Conservation (phyloP, 345 rosid genomes). For the Eucalyptus grandis region DNA sequence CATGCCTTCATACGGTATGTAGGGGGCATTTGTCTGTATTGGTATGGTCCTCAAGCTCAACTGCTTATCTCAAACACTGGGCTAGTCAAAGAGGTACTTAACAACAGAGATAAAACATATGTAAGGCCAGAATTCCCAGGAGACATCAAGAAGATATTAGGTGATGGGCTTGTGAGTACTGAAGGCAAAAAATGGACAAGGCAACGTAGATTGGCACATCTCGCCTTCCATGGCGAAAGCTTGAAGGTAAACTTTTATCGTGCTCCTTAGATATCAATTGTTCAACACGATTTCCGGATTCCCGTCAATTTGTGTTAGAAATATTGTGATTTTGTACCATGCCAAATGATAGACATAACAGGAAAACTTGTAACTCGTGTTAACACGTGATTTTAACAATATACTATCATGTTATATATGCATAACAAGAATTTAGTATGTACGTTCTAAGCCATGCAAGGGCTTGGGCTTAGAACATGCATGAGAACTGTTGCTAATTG, state of each 20-base stretch:
- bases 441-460: not conserved
- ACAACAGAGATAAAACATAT: conserved; percentile 7
- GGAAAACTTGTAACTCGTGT: not conserved
- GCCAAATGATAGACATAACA: not conserved
- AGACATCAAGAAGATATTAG: conserved; percentile 1
- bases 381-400: not conserved
- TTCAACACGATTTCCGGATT: not conserved
- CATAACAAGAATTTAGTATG: not conserved
- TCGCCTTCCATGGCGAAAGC: conserved; percentile 32
- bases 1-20: not conserved
- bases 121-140: not conserved
- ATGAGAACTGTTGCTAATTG: not conserved
- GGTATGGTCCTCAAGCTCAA: not conserved
- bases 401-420: not conserved
- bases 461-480: not conserved
- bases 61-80: not conserved
- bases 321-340: not conserved
- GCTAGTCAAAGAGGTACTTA: not conserved
- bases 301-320: not conserved
- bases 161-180: conserved; percentile 19
- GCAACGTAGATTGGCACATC: conserved; percentile 24
- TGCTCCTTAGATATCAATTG: not conserved
- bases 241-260: conserved; percentile 9
- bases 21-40: not conserved
- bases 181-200: conserved; percentile 21